These are phyloP conservation scores for button mushroom (Agaricus bisporus) DNA, from an alignment of 768 basidiomycete genomes.

Conservation along the genomic window DNA sequence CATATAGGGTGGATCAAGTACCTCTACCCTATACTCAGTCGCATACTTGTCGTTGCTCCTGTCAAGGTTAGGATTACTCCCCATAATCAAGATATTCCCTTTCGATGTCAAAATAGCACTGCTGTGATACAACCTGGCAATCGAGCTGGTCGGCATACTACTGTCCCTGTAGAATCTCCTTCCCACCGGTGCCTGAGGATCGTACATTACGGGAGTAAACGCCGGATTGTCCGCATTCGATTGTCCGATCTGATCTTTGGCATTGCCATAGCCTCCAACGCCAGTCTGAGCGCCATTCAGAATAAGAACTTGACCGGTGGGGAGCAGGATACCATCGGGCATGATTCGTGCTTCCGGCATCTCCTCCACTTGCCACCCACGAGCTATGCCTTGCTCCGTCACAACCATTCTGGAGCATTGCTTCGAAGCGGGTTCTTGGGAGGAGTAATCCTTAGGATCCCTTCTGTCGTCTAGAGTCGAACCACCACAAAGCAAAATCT, in stretches of 20 bases:
- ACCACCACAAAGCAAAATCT: slow-evolving; percentile 75
- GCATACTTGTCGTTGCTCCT: slow-evolving; percentile 66
- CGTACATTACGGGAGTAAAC: slow-evolving; percentile 64
- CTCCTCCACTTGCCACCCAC: slow-evolving; percentile 69
- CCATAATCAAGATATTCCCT: slow-evolving; percentile 72
- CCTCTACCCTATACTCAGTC: slow-evolving; percentile 87
- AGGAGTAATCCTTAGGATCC: slow-evolving; percentile 57
- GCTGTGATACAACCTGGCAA: slow-evolving; percentile 80
- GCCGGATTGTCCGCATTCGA: slow-evolving; percentile 78
- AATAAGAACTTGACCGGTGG: slow-evolving; percentile 67
- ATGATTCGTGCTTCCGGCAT: slow-evolving; percentile 74
- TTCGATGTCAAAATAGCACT: slow-evolving; percentile 71
- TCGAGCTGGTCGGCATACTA: slow-evolving; percentile 58
- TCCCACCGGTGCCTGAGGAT: slow-evolving; percentile 45
- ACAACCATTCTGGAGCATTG: slow-evolving; percentile 71
- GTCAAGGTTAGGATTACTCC: slow-evolving; percentile 81
- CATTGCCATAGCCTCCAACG: slow-evolving; percentile 76
- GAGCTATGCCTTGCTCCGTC: slow-evolving; percentile 54
- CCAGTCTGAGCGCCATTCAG: slow-evolving; percentile 73
- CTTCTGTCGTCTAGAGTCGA: slow-evolving; percentile 57
- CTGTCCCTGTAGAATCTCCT: slow-evolving; percentile 46
- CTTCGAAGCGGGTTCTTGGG: slow-evolving; percentile 64
- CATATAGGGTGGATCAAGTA: slow-evolving; percentile 83
- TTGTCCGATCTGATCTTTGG: slow-evolving; percentile 56
- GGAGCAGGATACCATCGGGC: slow-evolving; percentile 78